Base-by-base conservation (phyloP, 306 rosid species). In the Begonia fuchsioides region DNA sequence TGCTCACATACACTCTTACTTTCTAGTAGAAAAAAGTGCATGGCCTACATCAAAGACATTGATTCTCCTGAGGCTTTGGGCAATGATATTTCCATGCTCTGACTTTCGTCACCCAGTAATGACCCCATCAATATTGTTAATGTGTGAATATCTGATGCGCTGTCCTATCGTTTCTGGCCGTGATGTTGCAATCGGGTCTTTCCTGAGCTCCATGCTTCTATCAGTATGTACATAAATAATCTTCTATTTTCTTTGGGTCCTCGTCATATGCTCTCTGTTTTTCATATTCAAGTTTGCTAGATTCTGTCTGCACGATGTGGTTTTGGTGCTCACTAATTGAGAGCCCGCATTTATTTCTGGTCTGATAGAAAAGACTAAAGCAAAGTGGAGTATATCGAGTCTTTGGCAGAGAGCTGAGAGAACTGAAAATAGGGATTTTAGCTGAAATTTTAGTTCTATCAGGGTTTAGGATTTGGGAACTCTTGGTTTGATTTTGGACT, bases 41-140 rank as follows among this genome's bases (percentile, higher is more conserved):
- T 90, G 98, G 87, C 95, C 98, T 73, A 77, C 95, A 55, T 75
- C 87, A 49, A 90, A 85, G 64, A 79, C 77, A n/a, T 52, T 90
- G 61, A 74, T 74, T 63, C 98, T 90, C 71, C 57, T 90, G 65
- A 83, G 85, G 60, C 80, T 90, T 60, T 90, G 95, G 98, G 75
- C 95, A 61, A 63, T 71, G 76, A 72, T 79, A 76, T 85, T 72
- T 76, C 82, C 98, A 53, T 79, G 87, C 76, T 79, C 98, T 2
- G 98, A 90, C 66, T 85, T 75, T 57, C 79, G 93, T 60, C 98
- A 85, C 57, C 83, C 71, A 52, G 98, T 90, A 67, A 77, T 85
- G 80, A 85, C 95, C 13, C 95, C 92, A 9, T 82, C 72, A 53
- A 52, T 72, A 58, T 53, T 85, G 43, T 67, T 90, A 66, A 77